Evolutionary conservation across 257 asterid species (phyloP).

Genomic region (Ilex aquifolium): DNA sequence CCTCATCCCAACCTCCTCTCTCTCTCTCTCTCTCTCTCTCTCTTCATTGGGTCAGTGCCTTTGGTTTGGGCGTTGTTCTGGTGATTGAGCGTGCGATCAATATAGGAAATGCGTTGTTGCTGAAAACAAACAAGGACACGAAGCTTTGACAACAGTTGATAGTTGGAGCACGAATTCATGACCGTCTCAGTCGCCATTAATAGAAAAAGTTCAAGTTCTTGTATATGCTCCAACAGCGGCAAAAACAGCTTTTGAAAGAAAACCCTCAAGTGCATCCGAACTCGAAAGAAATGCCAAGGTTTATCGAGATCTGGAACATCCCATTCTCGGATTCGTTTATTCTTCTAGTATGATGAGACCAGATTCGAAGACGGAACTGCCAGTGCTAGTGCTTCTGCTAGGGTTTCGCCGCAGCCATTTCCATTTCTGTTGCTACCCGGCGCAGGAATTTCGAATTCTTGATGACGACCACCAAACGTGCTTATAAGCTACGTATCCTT

Average conservation of each 20-base stretch:
- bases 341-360: no score
- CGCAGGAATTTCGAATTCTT: slow-evolving; percentile 4
- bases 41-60: background rate
- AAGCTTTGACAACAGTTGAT: slow-evolving; percentile 8
- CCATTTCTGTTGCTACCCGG: no score
- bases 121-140: background rate
- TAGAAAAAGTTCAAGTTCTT: no score
- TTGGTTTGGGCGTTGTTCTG: slow-evolving; percentile 9
- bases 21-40: slow-evolving; percentile 2
- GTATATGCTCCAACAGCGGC: no score
- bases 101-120: no score
- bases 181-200: no score
- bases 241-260: no score
- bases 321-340: background rate
- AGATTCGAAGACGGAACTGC: no score
- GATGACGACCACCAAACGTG: slow-evolving; percentile 88
- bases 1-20: background rate
- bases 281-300: background rate
- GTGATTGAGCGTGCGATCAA: slow-evolving; percentile 17
- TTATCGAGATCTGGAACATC: background rate
- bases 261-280: background rate
- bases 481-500: slow-evolving; percentile 99
- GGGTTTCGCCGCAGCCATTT: slow-evolving; percentile 22
- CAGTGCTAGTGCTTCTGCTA: slow-evolving; percentile 27
- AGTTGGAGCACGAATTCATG: no score